Evolutionary conservation across 208 protist species (phyloP).

Genomic region (Leishmania braziliensis): DNA sequence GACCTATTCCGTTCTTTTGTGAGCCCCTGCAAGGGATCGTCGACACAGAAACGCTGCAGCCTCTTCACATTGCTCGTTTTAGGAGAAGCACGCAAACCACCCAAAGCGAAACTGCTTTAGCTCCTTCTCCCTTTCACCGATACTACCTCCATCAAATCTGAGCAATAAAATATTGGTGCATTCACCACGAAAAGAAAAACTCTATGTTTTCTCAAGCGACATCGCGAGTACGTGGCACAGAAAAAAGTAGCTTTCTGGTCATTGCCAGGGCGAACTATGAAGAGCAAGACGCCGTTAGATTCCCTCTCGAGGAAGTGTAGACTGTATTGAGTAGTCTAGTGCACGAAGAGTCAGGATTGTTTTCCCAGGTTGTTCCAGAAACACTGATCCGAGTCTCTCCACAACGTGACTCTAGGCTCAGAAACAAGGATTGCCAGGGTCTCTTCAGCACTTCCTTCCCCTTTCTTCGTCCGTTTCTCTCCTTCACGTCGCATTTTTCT

Average conservation of each 20-base stretch:
- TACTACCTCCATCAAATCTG: not conserved
- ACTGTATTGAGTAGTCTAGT: not conserved
- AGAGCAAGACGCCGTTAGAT: not conserved
- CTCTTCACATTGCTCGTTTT: not conserved
- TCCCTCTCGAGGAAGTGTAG: not conserved
- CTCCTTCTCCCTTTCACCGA: not conserved
- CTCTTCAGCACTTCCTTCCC: not conserved
- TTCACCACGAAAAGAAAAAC: not conserved
- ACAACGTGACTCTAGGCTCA: not conserved
- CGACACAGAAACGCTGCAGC: not conserved
- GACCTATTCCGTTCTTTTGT: not conserved
- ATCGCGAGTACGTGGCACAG: not conserved
- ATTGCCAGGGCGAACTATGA: not conserved
- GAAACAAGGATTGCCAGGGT: not conserved
- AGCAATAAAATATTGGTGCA: not conserved
- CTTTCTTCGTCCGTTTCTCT: not conserved
- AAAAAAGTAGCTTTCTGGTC: not conserved
- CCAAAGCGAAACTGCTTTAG: not conserved
- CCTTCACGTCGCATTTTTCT: not conserved
- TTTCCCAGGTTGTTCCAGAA: too few species aligned
- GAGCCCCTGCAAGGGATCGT: not conserved
- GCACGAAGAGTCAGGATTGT: not conserved
- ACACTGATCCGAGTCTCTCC: not conserved
- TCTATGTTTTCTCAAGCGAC: not conserved
- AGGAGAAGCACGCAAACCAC: too few species aligned